These are phyloP conservation scores for Thalassiosira delicatula DNA, from an alignment of 352 stramenopile genomes.

Conservation along the genomic window DNA sequence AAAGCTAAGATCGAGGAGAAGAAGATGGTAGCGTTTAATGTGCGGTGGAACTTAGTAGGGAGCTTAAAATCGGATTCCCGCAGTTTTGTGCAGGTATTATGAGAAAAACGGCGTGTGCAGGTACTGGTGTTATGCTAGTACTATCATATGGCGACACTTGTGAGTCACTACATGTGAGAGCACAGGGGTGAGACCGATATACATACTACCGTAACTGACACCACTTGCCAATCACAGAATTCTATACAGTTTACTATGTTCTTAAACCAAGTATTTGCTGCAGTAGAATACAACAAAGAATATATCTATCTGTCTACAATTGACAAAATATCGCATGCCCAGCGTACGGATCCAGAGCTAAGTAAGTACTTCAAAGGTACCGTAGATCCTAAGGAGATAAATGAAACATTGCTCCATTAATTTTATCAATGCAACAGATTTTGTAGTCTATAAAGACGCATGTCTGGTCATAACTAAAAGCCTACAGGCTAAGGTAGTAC, in stretches of 20 bases:
- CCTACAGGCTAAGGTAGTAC: slow-evolving; percentile 5
- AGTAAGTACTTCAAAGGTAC: background rate
- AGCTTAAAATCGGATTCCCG: too few relatives aligned
- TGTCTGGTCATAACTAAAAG: slow-evolving; percentile 14
- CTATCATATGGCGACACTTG: background rate
- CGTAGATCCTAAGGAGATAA: background rate
- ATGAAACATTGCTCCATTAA: background rate
- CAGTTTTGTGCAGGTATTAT: too few relatives aligned
- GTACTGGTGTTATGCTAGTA: too few relatives aligned
- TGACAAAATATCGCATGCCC: slow-evolving; percentile 16
- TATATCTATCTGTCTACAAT: slow-evolving; percentile 29
- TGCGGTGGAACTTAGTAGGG: too few relatives aligned
- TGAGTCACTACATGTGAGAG: background rate
- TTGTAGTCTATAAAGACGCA: background rate
- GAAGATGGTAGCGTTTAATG: too few relatives aligned
- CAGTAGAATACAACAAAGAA: too few relatives aligned
- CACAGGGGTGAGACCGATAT: too few relatives aligned
- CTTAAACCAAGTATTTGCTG: too few relatives aligned
- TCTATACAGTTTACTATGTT: too few relatives aligned
- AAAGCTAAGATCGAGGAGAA: too few relatives aligned
- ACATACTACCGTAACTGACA: too few relatives aligned
- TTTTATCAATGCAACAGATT: background rate
- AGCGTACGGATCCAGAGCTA: background rate
- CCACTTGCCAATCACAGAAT: too few relatives aligned
- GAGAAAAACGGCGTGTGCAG: background rate